Evolutionary conservation across 768 basidiomycete genomes (phyloP).

Genomic region (Botryobasidium botryosum): DNA sequence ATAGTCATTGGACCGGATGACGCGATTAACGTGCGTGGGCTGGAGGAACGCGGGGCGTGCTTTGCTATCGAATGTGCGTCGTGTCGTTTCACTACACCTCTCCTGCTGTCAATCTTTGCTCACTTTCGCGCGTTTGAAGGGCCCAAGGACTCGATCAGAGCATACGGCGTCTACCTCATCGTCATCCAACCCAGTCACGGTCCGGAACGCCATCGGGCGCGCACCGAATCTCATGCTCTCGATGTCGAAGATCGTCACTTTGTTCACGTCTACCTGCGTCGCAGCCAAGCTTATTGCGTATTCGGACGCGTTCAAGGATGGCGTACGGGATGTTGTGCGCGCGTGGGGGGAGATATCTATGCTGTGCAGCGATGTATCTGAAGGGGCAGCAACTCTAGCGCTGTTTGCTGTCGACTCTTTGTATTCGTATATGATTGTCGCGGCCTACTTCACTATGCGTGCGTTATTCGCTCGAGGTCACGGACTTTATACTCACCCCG

Average conservation of each 20-base stretch:
- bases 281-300: constrained; percentile 86
- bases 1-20: constrained; percentile 83
- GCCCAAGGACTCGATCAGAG: constrained; percentile 58
- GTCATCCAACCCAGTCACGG: constrained; percentile 59
- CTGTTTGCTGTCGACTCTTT: too few species aligned
- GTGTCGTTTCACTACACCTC: background rate
- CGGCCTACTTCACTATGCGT: too few species aligned
- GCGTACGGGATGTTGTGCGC: constrained; percentile 72
- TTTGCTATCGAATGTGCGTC: constrained; percentile 77
- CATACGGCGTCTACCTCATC: constrained; percentile 69
- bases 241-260: constrained; percentile 38
- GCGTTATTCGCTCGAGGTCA: too few species aligned
- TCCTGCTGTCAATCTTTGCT: background rate
- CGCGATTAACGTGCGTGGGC: constrained; percentile 72
- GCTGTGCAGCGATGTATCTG: too few species aligned
- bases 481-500: too few species aligned
- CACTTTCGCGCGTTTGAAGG: constrained; percentile 31
- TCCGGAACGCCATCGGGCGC: constrained; percentile 52
- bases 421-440: too few species aligned
- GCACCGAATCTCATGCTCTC: constrained; percentile 23
- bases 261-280: constrained; percentile 73
- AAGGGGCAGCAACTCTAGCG: too few species aligned
- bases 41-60: constrained; percentile 66
- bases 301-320: constrained; percentile 64
- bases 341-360: too few species aligned